phyloP scores from a whole-genome alignment of 768 basidiomycete genomes.

The Scleroderma citrinum region DNA sequence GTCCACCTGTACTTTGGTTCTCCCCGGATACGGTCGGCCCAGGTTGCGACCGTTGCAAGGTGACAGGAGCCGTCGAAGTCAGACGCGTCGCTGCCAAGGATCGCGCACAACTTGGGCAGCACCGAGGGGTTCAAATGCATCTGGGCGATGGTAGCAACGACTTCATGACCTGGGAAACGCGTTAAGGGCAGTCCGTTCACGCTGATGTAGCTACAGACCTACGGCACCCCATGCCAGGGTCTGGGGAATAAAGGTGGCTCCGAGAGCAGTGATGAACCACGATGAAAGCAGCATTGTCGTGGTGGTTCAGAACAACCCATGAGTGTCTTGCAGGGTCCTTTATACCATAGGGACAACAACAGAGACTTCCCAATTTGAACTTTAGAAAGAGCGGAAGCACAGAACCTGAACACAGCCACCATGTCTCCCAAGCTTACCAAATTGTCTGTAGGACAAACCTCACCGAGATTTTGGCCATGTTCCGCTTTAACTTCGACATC shows the following conservation, averaged over 20 bases:
- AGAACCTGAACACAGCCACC: background rate
- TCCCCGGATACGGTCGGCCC: slow-evolving; percentile 74
- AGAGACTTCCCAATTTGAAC: background rate
- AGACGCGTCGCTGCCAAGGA: slow-evolving; percentile 40
- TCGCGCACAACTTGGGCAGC: slow-evolving; percentile 57
- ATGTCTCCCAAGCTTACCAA: background rate
- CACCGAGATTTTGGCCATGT: slow-evolving; percentile 18
- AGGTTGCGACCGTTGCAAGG: slow-evolving; percentile 77
- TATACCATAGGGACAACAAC: background rate
- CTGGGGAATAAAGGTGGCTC: slow-evolving; percentile 19
- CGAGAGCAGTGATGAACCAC: slow-evolving; percentile 10
- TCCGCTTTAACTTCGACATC: slow-evolving; percentile 53
- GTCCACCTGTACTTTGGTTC: slow-evolving; percentile 60
- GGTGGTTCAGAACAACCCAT: slow-evolving; percentile 1
- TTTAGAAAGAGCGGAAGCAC: too few species aligned
- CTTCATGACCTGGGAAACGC: slow-evolving; percentile 66
- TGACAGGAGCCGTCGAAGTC: slow-evolving; percentile 54
- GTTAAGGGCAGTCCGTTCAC: background rate
- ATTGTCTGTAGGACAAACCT: background rate
- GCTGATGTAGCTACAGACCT: slow-evolving; percentile 17
- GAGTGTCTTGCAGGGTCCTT: background rate
- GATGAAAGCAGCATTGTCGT: slow-evolving; percentile 18
- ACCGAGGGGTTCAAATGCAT: slow-evolving; percentile 79
- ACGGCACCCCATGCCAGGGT: slow-evolving; percentile 37
- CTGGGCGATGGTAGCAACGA: slow-evolving; percentile 91